phyloP scores from a whole-genome alignment of 306 rosid species.

The Prunus persica region Prunus_persica_NCBIv2 NC_034009.1:32653001-32653500 shows the following conservation, averaged over 20 bases:
- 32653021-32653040: conserved; percentile 68
- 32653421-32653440: conserved; percentile 21
- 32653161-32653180: conserved; percentile 68
- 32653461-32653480: conserved; percentile 69
- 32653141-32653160: conserved; percentile 68
- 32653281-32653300: conserved; percentile 58
- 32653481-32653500: conserved; percentile 95
- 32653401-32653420: neutral
- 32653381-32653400: conserved; percentile 70
- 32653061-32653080: conserved; percentile 42
- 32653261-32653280: conserved; percentile 64
- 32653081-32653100: conserved; percentile 65
- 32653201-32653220: conserved; percentile 65
- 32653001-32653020: conserved; percentile 64
- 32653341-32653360: conserved; percentile 74
- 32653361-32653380: conserved; percentile 74
- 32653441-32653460: conserved; percentile 74
- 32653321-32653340: conserved; percentile 75
- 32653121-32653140: conserved; percentile 58
- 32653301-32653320: conserved; percentile 81
- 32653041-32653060: conserved; percentile 75
- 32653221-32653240: conserved; percentile 74
- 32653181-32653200: conserved; percentile 67
- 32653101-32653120: conserved; percentile 61
- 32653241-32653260: conserved; percentile 74